Base-by-base conservation (phyloP, 2,329 filamentous ascomycete genomes). In the Botrytis sinoallii region DNA sequence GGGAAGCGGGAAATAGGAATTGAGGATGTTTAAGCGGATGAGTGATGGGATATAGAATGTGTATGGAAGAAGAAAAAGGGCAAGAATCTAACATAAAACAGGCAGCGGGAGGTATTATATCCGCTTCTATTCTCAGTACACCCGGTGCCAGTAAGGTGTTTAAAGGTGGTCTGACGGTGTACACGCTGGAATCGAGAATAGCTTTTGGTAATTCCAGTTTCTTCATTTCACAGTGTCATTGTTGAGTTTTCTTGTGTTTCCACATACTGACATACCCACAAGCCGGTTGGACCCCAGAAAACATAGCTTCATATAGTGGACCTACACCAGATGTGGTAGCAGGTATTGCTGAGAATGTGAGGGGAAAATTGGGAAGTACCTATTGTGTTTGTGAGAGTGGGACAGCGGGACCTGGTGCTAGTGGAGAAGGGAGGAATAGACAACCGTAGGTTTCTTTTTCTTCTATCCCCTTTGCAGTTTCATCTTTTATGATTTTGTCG, bases 21-120 rank as follows among this genome's bases (percentile, higher is more conserved):
- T 29, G 5, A 42, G 22, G 35, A 12, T 8, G 3, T 5, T 10
- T 29, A 8, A 4, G n/a, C 1, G n/a, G 44, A 57, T 14, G 35
- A 42, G 18, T 10, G 4, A 40, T 32, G 10, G 8, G 22, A 18
- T 22, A 29, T 18, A 32, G 25, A 40, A 2, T 14, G 44, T 2
- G 25, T 40, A 14, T 25, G 9, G 35, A 32, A 60, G 8, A 48
- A n/a, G 35, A 22, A 67, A 5, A 9, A 22, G 25, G 44, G 10
- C 64, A 29, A 9, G 32, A 35, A 57, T 32, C 52, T 61, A 14
- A 64, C 35, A 29, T 40, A 9, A 12, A 12, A 25, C 59, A 88
- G 86, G 89, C 89, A 66, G 87, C 89, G 14, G 89, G 89, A 48
- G 89, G 89, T 22, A 84, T 92, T 44, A 87, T 91, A 74, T 89